Evolutionary conservation across 352 stramenopile species (phyloP).

Genomic region (Phytopythium vexans): DNA sequence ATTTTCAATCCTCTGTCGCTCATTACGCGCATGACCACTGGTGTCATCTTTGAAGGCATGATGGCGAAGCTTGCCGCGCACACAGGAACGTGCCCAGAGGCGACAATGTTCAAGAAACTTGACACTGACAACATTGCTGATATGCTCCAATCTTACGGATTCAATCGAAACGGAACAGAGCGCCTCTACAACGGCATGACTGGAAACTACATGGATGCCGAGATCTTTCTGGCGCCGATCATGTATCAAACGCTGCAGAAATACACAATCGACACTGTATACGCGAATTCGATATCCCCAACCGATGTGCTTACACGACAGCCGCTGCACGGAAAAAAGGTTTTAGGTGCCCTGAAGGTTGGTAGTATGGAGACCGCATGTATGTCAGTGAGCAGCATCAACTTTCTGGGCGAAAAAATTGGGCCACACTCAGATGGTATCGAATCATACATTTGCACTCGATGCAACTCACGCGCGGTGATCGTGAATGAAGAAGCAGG

Average conservation of each 20-base stretch:
- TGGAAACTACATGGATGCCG: slow-evolving; percentile 6
- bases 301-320: slow-evolving; percentile 6
- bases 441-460: slow-evolving; percentile 3
- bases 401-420: slow-evolving; percentile 7
- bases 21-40: slow-evolving; percentile 8
- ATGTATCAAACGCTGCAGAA: slow-evolving; percentile 8
- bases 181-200: slow-evolving; percentile 10
- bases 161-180: slow-evolving; percentile 7
- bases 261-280: slow-evolving; percentile 7
- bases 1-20: slow-evolving; percentile 9
- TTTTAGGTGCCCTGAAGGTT: slow-evolving; percentile 4
- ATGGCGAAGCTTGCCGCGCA: slow-evolving; percentile 6
- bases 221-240: slow-evolving; percentile 5
- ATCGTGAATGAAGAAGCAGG: slow-evolving; percentile 7
- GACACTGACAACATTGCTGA: slow-evolving; percentile 8
- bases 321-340: slow-evolving; percentile 2
- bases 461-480: slow-evolving; percentile 5
- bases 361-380: slow-evolving; percentile 7
- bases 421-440: slow-evolving; percentile 1
- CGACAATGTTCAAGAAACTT: slow-evolving; percentile 10
- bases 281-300: slow-evolving; percentile 6
- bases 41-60: slow-evolving; percentile 9
- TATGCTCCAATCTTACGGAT: slow-evolving; percentile 6
- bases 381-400: slow-evolving; percentile 3
- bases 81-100: slow-evolving; percentile 7